Evolutionary conservation across 2,329 filamentous ascomycete genomes (phyloP).

Genomic region (Escovopsis sp.): DNA sequence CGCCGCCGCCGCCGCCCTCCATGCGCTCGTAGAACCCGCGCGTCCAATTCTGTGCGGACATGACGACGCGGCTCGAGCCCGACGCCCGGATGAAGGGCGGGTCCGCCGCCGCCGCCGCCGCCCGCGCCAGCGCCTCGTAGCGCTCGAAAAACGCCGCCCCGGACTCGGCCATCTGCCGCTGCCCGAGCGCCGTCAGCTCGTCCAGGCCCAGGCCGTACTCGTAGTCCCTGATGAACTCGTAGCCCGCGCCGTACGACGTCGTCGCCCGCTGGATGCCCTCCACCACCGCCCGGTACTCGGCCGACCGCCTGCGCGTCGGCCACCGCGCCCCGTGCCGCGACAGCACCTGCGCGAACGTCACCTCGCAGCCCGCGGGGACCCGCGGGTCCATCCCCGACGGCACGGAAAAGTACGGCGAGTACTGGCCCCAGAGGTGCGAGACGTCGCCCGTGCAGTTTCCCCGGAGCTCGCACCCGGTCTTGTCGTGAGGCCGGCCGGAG

Average conservation of each 20-base stretch:
- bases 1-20: too few relatives aligned
- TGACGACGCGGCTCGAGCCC: slow-evolving; percentile 54
- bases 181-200: slow-evolving; percentile 51
- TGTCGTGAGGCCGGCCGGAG: background rate
- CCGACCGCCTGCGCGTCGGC: slow-evolving; percentile 56
- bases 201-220: slow-evolving; percentile 57
- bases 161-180: slow-evolving; percentile 56
- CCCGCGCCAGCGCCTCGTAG: slow-evolving; percentile 48
- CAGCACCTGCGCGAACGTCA: slow-evolving; percentile 69
- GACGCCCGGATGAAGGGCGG: slow-evolving; percentile 58
- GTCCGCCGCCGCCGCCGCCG: slow-evolving; percentile 18
- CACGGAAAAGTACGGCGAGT: slow-evolving; percentile 70
- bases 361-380: slow-evolving; percentile 51
- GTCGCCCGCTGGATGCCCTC: slow-evolving; percentile 45
- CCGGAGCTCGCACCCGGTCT: slow-evolving; percentile 11
- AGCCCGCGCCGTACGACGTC: slow-evolving; percentile 45
- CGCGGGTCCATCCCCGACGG: slow-evolving; percentile 46
- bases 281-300: slow-evolving; percentile 48
- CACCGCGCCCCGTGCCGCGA: slow-evolving; percentile 76
- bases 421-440: slow-evolving; percentile 69
- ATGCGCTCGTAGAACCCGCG: slow-evolving; percentile 43
- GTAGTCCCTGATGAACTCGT: slow-evolving; percentile 58
- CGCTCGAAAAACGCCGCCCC: slow-evolving; percentile 62
- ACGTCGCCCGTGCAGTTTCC: slow-evolving; percentile 40
- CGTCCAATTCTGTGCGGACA: slow-evolving; percentile 62